These are phyloP conservation scores for Blastobotrys illinoisensis DNA, from an alignment of 1,139 yeast genomes.

Conservation along the genomic window DNA sequence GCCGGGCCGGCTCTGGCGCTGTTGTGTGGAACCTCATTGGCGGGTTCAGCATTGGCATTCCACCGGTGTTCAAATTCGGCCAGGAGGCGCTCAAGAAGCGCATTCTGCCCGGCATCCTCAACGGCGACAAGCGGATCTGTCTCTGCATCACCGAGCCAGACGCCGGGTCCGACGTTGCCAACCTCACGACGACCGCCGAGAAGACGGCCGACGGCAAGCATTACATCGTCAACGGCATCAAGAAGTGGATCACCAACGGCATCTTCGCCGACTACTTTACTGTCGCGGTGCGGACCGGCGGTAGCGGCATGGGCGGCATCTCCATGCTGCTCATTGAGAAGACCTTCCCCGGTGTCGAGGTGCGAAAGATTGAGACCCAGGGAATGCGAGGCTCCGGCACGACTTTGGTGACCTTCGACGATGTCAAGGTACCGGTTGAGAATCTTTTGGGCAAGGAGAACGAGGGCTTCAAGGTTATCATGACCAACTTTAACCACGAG, in stretches of 20 bases:
- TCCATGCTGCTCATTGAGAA: constrained; percentile 39
- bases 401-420: constrained; percentile 39
- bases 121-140: constrained; percentile 39
- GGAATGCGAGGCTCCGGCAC: constrained; percentile 40
- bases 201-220: constrained; percentile 37
- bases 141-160: constrained; percentile 41
- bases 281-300: constrained; percentile 44
- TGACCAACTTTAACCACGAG: constrained; percentile 43
- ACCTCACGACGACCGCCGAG: constrained; percentile 37
- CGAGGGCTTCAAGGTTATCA: constrained; percentile 41
- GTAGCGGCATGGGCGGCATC: constrained; percentile 38
- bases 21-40: constrained; percentile 38
- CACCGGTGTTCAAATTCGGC: constrained; percentile 37
- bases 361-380: constrained; percentile 38
- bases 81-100: constrained; percentile 32
- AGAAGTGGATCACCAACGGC: constrained; percentile 45
- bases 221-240: constrained; percentile 40
- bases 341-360: constrained; percentile 36
- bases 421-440: constrained; percentile 42
- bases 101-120: constrained; percentile 33
- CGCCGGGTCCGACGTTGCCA: constrained; percentile 43
- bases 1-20: constrained; percentile 40
- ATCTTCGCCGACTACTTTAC: constrained; percentile 40
- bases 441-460: constrained; percentile 40
- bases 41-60: constrained; percentile 39